Percentiles rank a stretch among this genome's conserved stretches.
Evolutionary conservation across 2,329 filamentous ascomycete species (phyloP).

Genomic region (Fusarium sp.): DNA sequence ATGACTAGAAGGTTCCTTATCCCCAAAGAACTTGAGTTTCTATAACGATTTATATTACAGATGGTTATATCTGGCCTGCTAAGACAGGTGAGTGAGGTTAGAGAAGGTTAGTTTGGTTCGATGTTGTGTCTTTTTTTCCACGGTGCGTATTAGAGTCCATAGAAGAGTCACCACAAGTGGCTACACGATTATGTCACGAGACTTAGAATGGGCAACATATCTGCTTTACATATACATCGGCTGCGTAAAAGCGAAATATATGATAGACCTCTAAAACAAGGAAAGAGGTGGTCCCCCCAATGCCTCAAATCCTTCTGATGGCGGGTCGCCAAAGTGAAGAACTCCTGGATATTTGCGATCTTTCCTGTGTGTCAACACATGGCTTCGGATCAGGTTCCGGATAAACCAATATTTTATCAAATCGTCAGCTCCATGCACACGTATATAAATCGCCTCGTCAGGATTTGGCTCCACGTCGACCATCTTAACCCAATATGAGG

Average conservation of each 20-base stretch:
- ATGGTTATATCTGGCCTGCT: too few relatives aligned
- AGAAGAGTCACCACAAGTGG: not conserved
- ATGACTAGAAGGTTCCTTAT: too few relatives aligned
- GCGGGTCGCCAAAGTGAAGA: not conserved
- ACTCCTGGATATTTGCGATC: not conserved
- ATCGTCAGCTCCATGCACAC: not conserved
- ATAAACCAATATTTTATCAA: not conserved
- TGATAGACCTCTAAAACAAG: not conserved
- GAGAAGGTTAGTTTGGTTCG: too few relatives aligned
- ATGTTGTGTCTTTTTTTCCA: not conserved
- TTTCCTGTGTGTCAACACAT: not conserved
- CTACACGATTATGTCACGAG: not conserved
- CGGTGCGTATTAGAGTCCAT: not conserved
- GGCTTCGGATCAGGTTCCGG: not conserved
- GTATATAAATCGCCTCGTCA: not conserved
- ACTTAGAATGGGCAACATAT: not conserved
- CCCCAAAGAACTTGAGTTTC: too few relatives aligned
- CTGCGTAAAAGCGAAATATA: not conserved
- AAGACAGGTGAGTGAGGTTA: too few relatives aligned
- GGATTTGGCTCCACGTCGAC: not conserved
- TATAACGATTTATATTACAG: too few relatives aligned
- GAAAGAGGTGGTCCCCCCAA: not conserved
- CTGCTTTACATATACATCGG: not conserved
- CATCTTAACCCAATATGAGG: not conserved
- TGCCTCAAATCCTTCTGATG: not conserved